Evolutionary conservation across 768 basidiomycete species (phyloP).

Genomic region (Xerocomus brunneocitrinus): DNA sequence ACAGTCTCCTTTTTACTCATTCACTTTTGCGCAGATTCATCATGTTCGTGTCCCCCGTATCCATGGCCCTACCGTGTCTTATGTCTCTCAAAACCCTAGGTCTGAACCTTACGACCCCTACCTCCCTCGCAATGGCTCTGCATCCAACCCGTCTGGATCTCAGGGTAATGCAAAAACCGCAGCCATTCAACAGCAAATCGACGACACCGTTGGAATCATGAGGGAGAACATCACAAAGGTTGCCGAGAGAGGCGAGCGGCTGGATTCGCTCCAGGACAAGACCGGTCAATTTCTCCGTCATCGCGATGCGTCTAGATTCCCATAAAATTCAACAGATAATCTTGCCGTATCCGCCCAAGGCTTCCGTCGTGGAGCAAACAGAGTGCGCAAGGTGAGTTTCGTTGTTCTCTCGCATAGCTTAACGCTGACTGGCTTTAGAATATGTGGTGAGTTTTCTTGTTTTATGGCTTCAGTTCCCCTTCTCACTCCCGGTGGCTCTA

Average conservation of each 20-base stretch:
- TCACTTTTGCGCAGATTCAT: conserved; percentile 6
- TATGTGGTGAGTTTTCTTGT: conserved; percentile 69
- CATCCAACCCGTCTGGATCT: conserved; percentile 47
- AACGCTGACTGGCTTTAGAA: conserved; percentile 45
- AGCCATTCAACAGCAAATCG: conserved; percentile 94
- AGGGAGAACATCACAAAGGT: conserved; percentile 96
- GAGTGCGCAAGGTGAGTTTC: conserved; percentile 81
- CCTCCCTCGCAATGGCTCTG: conserved; percentile 77
- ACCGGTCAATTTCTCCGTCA: conserved; percentile 64
- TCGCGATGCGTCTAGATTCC: background rate
- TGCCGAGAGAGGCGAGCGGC: conserved; percentile 88
- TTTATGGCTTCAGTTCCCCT: background rate
- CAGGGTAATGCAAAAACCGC: conserved; percentile 78
- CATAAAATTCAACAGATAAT: conserved; percentile 56
- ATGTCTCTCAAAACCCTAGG: conserved; percentile 43
- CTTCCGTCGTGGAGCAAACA: conserved; percentile 94
- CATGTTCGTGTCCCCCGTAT: conserved; percentile 25
- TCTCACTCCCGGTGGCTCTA: conserved; percentile 26
- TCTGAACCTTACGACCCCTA: conserved; percentile 99
- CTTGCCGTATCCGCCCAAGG: conserved; percentile 98
- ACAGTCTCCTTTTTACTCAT: background rate
- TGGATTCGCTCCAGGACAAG: conserved; percentile 96
- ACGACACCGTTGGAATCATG: conserved; percentile 97
- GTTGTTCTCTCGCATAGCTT: background rate
- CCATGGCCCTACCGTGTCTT: background rate